These are phyloP conservation scores for Berkeleyomyces basicola DNA, from an alignment of 2,329 filamentous ascomycete species.

Conservation along the genomic window DNA sequence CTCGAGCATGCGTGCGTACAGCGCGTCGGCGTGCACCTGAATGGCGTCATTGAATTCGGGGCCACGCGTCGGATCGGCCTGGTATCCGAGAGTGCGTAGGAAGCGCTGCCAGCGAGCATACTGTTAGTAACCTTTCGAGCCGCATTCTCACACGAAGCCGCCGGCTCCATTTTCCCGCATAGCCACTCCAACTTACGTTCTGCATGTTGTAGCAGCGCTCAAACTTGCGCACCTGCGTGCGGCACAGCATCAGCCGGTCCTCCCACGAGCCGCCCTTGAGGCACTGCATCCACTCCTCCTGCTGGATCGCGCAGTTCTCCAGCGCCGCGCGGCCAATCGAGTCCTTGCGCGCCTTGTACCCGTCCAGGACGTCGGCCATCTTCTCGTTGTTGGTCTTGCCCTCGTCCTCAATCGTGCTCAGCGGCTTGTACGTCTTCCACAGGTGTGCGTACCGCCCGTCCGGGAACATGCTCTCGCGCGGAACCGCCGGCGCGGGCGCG, in stretches of 20 bases:
- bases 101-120: conserved; percentile 43
- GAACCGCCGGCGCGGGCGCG: conserved; percentile 22
- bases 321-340: conserved; percentile 66
- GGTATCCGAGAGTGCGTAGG: conserved; percentile 76
- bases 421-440: conserved; percentile 80
- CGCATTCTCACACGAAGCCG: too few species aligned
- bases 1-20: conserved; percentile 74
- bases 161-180: too few species aligned
- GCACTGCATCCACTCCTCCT: conserved; percentile 68
- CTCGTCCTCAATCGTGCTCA: conserved; percentile 49
- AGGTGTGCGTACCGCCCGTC: conserved; percentile 62
- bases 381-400: conserved; percentile 64
- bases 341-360: conserved; percentile 66
- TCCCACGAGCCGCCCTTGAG: conserved; percentile 54
- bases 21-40: conserved; percentile 84
- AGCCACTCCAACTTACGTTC: conserved; percentile 34
- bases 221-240: conserved; percentile 57
- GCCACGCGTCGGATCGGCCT: conserved; percentile 48
- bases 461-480: conserved; percentile 35
- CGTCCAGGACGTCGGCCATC: conserved; percentile 62
- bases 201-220: conserved; percentile 84
- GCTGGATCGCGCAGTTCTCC: conserved; percentile 85
- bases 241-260: conserved; percentile 64
- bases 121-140: not conserved
- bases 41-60: conserved; percentile 65